These are phyloP conservation scores for Pyronema domesticum DNA, from an alignment of 495 filamentous ascomycete genomes.

Conservation along the genomic window DNA sequence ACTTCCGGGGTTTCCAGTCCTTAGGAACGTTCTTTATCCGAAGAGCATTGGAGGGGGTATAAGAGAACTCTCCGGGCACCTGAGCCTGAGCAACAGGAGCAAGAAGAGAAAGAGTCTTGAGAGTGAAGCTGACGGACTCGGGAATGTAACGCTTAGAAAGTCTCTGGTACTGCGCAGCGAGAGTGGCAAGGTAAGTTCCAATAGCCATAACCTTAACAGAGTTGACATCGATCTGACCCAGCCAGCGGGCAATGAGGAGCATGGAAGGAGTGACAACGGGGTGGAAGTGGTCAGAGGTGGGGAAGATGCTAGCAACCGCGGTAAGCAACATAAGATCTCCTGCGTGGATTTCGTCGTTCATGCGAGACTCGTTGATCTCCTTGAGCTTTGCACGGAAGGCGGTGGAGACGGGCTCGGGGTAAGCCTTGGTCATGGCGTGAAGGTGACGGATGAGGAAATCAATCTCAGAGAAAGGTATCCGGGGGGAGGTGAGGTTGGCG, in stretches of 20 bases:
- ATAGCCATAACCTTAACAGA: constrained; percentile 44
- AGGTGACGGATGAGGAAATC: constrained; percentile 60
- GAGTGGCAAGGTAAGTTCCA: constrained; percentile 60
- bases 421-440: constrained; percentile 71
- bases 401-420: constrained; percentile 54
- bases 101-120: constrained; percentile 57
- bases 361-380: constrained; percentile 40
- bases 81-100: constrained; percentile 34
- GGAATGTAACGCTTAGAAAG: constrained; percentile 73
- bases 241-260: constrained; percentile 58
- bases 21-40: constrained; percentile 30
- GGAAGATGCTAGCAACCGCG: constrained; percentile 67
- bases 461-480: constrained; percentile 36
- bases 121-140: constrained; percentile 63
- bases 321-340: constrained; percentile 70
- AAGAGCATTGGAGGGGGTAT: constrained; percentile 38
- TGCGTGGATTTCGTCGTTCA: constrained; percentile 38
- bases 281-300: constrained; percentile 93
- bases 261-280: constrained; percentile 78
- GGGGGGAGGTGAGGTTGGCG: constrained; percentile 27
- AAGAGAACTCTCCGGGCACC: constrained; percentile 39
- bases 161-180: constrained; percentile 57
- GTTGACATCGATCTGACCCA: constrained; percentile 57
- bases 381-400: constrained; percentile 59
- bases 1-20: constrained; percentile 25